Base-by-base conservation (phyloP, 1,284 basidiomycete genomes). In the Heterobasidion irregulare region DNA sequence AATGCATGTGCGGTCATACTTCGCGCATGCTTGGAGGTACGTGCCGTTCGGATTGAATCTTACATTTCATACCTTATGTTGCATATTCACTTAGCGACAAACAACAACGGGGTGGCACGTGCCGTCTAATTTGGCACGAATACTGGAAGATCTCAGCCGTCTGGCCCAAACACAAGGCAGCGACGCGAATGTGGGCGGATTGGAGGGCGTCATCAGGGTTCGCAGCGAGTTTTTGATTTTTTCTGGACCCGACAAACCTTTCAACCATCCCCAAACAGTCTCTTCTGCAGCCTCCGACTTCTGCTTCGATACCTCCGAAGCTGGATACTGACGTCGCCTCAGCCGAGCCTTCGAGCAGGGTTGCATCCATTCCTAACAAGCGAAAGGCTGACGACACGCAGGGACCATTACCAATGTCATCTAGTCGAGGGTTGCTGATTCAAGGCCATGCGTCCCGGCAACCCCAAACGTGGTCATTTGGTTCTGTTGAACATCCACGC, bases 201-300 rank as follows among this genome's bases (percentile, higher is more conserved):
- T 80, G 53, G 72, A 76, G 70, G 72, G 69, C 61, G 72, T 82
- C 56, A 79, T 80, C 58, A 84, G 77, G 82, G 83, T 86, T 83
- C 78, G 84, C 80, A 77, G 66, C 73, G 75, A 75, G 69, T 76
- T 68, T 65, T 71, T 41, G 38, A 41, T 41, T 12, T 73, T 73
- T 71, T 70, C 63, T 70, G 72, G 66, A 71, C 72, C 78, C 74
- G 62, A 66, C 65, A 61, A 53, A 69, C 67, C 72, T 70, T 73
- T 74, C 67, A 75, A 50, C 68, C 41, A 34, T 34, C 70, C 56
- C 75, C 79, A 69, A 72, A 68, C 75, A 84, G 82, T 72, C 73
- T 53, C 65, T 83, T 19, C 8, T 45, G 52, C 26, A 26, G 26
- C 26, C 26, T 26, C 64, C 61, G 47, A 53, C 62, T 34, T 54